phyloP scores from a whole-genome alignment of 2,329 filamentous ascomycete genomes.

The Apiospora pterosperma region DNA sequence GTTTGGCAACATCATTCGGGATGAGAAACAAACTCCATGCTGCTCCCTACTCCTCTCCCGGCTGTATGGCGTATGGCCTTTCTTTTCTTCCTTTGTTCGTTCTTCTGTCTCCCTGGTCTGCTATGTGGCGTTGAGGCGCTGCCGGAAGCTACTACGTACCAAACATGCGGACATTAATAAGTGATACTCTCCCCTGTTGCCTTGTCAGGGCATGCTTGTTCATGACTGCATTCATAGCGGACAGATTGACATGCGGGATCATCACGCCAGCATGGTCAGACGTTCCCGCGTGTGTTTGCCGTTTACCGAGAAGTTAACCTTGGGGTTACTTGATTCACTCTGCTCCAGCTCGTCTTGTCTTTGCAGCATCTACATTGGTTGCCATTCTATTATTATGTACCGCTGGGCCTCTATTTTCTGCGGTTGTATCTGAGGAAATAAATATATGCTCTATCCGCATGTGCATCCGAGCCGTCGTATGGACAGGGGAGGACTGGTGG shows the following conservation, averaged over 20 bases:
- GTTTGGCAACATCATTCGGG: not conserved
- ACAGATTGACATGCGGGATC: not conserved
- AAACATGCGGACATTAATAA: not conserved
- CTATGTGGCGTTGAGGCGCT: not conserved
- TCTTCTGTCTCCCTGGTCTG: not conserved
- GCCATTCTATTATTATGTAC: not conserved
- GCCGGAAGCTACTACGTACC: not conserved
- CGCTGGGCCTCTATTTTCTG: not conserved
- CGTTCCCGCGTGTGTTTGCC: not conserved
- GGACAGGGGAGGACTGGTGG: not conserved
- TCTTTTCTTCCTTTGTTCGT: not conserved
- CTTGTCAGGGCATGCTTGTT: not conserved
- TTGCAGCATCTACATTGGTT: too few relatives aligned
- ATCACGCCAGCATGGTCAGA: not conserved
- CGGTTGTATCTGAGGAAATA: not conserved
- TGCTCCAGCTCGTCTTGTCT: too few relatives aligned
- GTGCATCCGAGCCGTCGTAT: not conserved
- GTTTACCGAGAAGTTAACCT: not conserved
- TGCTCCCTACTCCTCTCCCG: not conserved
- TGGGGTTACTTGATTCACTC: not conserved
- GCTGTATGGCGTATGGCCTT: too few relatives aligned
- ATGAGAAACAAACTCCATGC: not conserved
- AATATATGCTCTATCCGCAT: not conserved
- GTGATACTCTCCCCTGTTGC: too few relatives aligned
- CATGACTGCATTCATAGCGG: not conserved